phyloP scores from a whole-genome alignment of 768 basidiomycete species.

The Russula earlei region DNA sequence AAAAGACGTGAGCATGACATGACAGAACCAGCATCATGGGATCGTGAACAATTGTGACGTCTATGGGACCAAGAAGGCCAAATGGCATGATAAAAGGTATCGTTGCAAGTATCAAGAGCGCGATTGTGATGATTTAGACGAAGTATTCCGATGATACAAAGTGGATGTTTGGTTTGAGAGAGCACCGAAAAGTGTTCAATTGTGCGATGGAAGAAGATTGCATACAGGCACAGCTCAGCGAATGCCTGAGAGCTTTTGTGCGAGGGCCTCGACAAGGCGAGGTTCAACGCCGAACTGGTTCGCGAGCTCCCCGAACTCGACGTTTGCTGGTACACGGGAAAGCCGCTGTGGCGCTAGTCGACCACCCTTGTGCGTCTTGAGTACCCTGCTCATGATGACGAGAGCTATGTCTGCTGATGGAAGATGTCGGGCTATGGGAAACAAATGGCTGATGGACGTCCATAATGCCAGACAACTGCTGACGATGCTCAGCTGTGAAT shows the following conservation, averaged over 20 bases:
- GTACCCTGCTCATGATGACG: slow-evolving; percentile 12
- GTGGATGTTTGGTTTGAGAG: neutral
- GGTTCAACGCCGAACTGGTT: slow-evolving; percentile 19
- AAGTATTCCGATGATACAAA: slow-evolving; percentile 15
- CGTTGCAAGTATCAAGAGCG: slow-evolving; percentile 15
- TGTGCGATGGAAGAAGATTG: slow-evolving; percentile 1
- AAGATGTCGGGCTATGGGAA: slow-evolving; percentile 16
- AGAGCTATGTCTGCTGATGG: slow-evolving; percentile 16
- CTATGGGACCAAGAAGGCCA: slow-evolving; percentile 12
- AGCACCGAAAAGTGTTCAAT: slow-evolving; percentile 4
- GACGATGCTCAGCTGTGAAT: slow-evolving; percentile 17
- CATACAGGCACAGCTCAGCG: neutral
- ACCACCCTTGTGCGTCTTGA: slow-evolving; percentile 37
- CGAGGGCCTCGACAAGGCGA: slow-evolving; percentile 17
- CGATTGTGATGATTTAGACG: slow-evolving; percentile 15
- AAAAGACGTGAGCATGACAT: slow-evolving; percentile 14
- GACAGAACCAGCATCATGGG: slow-evolving; percentile 20
- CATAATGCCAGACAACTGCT: slow-evolving; percentile 6
- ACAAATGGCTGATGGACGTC: slow-evolving; percentile 12
- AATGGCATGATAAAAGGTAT: slow-evolving; percentile 12
- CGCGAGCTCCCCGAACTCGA: slow-evolving; percentile 15
- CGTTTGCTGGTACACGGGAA: slow-evolving; percentile 16
- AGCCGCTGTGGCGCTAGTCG: slow-evolving; percentile 59
- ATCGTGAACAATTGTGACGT: slow-evolving; percentile 14
- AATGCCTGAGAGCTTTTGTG: slow-evolving; percentile 19